A percentile compares a stretch with the other conserved stretches of the same genome.
Evolutionary conservation across 257 asterid species (phyloP).

Genomic region (Linaria vulgaris): DNA sequence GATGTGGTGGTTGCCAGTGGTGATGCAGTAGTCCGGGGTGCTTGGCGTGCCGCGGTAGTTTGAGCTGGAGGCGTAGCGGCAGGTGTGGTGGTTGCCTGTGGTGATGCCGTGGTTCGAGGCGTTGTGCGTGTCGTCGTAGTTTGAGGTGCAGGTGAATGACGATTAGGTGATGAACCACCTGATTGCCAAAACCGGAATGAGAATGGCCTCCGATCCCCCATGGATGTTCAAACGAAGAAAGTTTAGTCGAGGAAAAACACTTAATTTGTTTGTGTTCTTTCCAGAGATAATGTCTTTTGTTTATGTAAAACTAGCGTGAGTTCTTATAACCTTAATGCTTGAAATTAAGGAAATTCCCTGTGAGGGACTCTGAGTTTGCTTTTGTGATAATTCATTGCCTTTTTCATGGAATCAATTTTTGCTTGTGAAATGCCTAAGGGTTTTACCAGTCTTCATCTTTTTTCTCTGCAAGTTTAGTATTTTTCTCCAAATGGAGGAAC

Average conservation of each 20-base stretch:
- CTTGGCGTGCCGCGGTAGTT: slow-evolving; percentile 17
- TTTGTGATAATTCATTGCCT: slow-evolving; percentile 22
- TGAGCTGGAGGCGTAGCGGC: slow-evolving; percentile 23
- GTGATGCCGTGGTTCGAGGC: slow-evolving; percentile 18
- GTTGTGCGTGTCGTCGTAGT: slow-evolving; percentile 25
- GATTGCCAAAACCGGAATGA: slow-evolving; percentile 50
- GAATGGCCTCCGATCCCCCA: slow-evolving; percentile 57
- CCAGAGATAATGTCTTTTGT: too few species aligned
- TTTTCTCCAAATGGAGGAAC: neutral
- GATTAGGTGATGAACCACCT: slow-evolving; percentile 27
- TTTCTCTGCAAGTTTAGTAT: slow-evolving; percentile 26
- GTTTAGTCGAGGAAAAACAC: too few species aligned
- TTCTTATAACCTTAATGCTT: slow-evolving; percentile 28
- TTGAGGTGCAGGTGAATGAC: slow-evolving; percentile 38
- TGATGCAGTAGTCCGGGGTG: slow-evolving; percentile 17
- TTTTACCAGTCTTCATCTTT: slow-evolving; percentile 6
- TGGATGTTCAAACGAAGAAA: slow-evolving; percentile 17
- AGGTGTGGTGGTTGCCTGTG: slow-evolving; percentile 19
- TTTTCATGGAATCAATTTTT: slow-evolving; percentile 34
- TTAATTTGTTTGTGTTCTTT: too few species aligned
- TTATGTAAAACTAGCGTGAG: slow-evolving; percentile 15
- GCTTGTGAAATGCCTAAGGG: slow-evolving; percentile 32
- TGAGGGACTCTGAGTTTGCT: slow-evolving; percentile 16
- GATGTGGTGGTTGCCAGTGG: slow-evolving; percentile 24
- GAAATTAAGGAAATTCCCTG: neutral